Evolutionary conservation across 2,329 filamentous ascomycete species (phyloP).

Genomic region (Hymenoscyphus salicellus): DNA sequence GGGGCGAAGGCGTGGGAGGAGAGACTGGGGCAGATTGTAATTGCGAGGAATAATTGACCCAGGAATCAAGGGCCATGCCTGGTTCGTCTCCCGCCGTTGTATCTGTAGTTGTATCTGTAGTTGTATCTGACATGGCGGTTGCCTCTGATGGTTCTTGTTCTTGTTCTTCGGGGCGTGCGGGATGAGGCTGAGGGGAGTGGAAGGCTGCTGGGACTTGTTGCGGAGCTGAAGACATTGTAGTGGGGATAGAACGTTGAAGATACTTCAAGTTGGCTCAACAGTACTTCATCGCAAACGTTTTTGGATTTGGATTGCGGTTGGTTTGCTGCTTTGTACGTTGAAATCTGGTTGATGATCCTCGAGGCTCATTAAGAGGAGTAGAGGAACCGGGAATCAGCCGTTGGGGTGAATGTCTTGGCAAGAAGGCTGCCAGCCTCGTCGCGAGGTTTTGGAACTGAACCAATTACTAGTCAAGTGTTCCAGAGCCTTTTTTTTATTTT

Average conservation of each 20-base stretch:
- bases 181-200: not conserved
- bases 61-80: not conserved
- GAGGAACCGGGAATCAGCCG: not conserved
- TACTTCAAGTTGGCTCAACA: not conserved
- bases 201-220: not conserved
- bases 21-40: not conserved
- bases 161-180: not conserved
- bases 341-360: not conserved
- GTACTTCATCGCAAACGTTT: not conserved
- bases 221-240: slow-evolving; percentile 9
- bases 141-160: not conserved
- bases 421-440: not conserved
- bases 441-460: not conserved
- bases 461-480: not conserved
- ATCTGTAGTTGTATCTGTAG: not conserved
- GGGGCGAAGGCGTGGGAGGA: slow-evolving; percentile 1
- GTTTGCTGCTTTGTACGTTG: not conserved
- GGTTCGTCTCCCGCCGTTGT: not conserved
- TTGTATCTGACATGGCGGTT: not conserved
- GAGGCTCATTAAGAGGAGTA: not conserved
- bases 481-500: not conserved
- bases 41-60: not conserved
- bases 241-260: not conserved
- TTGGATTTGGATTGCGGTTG: not conserved
- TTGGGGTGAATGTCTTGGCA: not conserved